Conservation (phyloP, 2,329 filamentous ascomycete species). For the Gyromitra esculenta region DNA sequence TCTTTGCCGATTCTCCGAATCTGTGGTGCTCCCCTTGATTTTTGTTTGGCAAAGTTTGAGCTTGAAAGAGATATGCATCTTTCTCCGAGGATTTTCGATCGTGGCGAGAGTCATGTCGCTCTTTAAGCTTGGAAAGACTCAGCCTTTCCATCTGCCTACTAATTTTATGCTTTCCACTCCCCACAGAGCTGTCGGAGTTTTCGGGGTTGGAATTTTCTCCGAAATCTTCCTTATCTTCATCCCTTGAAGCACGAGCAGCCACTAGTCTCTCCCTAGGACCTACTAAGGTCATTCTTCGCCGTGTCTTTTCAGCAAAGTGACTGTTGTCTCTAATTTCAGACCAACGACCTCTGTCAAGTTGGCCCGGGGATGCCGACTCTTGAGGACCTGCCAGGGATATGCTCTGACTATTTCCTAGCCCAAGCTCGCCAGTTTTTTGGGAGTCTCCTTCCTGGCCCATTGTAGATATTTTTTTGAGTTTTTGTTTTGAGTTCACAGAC, state of each 20-base stretch:
- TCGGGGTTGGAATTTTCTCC: not conserved
- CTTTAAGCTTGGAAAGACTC: constrained; percentile 24
- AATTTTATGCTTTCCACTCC: not conserved
- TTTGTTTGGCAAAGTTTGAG: not conserved
- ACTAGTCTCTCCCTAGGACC: constrained; percentile 24
- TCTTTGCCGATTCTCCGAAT: not conserved
- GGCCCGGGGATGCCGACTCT: not conserved
- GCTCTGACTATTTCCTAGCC: not conserved
- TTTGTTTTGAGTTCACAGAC: constrained; percentile 10
- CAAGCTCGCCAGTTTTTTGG: constrained; percentile 1
- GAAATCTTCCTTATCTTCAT: constrained; percentile 39
- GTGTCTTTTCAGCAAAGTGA: not conserved
- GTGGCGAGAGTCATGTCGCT: not conserved
- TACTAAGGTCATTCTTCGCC: constrained; percentile 22
- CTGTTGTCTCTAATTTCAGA: not conserved
- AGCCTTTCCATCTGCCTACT: constrained; percentile 15
- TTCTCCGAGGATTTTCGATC: constrained; percentile 3
- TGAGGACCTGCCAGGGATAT: not conserved
- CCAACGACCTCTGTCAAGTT: constrained; percentile 8
- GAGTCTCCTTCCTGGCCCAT: constrained; percentile 11
- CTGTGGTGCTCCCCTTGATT: not conserved
- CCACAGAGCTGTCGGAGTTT: not conserved
- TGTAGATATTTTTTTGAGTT: constrained; percentile 24
- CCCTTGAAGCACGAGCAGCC: constrained; percentile 36
- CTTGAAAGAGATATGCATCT: constrained; percentile 9